phyloP scores from a whole-genome alignment of 1,139 yeast species.

The Sugiyamaella sp. region DNA sequence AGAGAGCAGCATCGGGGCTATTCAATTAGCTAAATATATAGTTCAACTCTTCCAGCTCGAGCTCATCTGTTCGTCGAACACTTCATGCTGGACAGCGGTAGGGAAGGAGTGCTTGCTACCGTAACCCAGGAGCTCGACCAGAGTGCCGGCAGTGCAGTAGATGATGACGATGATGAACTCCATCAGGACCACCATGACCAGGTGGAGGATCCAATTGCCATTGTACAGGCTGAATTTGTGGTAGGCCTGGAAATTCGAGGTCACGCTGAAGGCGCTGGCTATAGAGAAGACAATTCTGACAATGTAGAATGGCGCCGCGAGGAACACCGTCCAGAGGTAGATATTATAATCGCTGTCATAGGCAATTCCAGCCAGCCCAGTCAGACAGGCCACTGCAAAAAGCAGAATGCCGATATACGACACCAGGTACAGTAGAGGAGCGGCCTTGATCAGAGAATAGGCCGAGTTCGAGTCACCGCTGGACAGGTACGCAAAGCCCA shows the following conservation, averaged over 20 bases:
- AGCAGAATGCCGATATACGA: constrained; percentile 11
- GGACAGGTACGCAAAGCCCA: constrained; percentile 18
- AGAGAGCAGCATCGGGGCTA: no score
- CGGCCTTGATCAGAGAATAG: constrained; percentile 17
- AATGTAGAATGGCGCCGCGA: constrained; percentile 21
- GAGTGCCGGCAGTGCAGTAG: constrained; percentile 12
- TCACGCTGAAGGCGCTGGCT: constrained; percentile 18
- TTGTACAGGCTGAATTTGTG: constrained; percentile 25
- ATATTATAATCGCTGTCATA: constrained; percentile 1
- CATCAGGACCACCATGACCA: constrained; percentile 25
- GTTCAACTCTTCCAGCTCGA: not conserved
- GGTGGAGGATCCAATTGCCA: constrained; percentile 24
- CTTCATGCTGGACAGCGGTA: not conserved
- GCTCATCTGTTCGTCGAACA: constrained; percentile 5
- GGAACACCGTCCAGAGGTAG: constrained; percentile 2
- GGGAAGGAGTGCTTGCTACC: not conserved
- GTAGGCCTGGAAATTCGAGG: constrained; percentile 12
- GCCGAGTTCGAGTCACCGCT: constrained; percentile 12
- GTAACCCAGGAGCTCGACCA: constrained; percentile 6
- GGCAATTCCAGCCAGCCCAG: constrained; percentile 2
- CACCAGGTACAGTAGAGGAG: constrained; percentile 21
- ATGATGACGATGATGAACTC: constrained; percentile 18
- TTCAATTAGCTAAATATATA: no score
- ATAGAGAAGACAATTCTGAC: constrained; percentile 21
- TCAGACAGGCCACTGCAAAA: constrained; percentile 18